Base-by-base conservation (phyloP, 352 stramenopile genomes). In the Pythium insidiosum region DNA sequence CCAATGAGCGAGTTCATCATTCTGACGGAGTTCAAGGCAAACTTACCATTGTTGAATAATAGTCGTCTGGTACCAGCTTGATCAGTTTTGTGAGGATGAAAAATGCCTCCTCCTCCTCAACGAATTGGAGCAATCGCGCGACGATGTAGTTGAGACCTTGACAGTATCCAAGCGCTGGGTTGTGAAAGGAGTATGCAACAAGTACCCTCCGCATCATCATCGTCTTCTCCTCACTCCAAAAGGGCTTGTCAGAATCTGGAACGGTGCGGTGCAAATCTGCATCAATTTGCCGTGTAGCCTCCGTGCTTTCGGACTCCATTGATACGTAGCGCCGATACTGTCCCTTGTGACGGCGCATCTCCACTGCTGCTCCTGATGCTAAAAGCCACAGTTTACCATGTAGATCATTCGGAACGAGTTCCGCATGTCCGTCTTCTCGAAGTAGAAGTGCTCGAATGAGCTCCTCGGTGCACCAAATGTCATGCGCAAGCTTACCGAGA, bases 81-180 rank as follows among this genome's bases (percentile, higher is more conserved):
- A 91, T 63, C 58, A 95, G 80, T 44, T 80, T 80, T 26, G 73
- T 68, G 13, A 95, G 69, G 30, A 95, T 61, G 53, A 80, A 94
- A 39, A 94, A 95, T 9, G 73, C 60, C 53, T 85, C 68, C 58
- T 89, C 78, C 52, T 93, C 77, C 20, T 54, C 57, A 19, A 89
- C 34, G 48, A 71, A 79, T 37, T 74, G 72, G 11, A 95, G 56
- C 23, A 86, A 60, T 31, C 78, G 63, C 15, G 77, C 71, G 16
- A 84, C 82, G 42, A 95, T 88, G 50, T 90, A 93, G 62, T 95
- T 95, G 33, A 95, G 42, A 4, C 84, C 84, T 44, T 95, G 84
- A 44, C 82, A 94, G 56, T 95, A 95, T 3, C 81, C 82, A 4
- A 94, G 55, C 43, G 63, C 68, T 12, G 77, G 73, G 50, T 94